Base-by-base conservation (phyloP, 345 rosid genomes). In the Euphorbia lathyris region DNA sequence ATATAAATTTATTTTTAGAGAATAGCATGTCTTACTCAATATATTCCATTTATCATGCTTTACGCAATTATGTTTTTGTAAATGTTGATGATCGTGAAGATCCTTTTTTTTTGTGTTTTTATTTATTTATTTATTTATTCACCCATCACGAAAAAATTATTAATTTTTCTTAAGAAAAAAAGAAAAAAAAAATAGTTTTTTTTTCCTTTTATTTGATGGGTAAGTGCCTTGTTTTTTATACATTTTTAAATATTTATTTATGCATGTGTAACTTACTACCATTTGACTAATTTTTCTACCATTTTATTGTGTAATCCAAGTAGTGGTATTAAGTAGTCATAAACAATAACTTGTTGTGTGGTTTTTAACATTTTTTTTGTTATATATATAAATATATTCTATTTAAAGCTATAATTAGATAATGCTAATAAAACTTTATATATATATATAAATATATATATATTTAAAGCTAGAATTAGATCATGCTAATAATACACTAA, bases 31-130 rank as follows among this genome's bases (percentile, higher is more conserved):
- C 56, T 68, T 29, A 32, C 55, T 36, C 58, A 43, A 57, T 57
- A 52, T 38, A 68, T 68, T 68, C 67, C 73, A 30, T 48, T 64
- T 29, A 61, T 59, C 57, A 47, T 69, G 58, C 73, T 69, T 43
- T 69, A 47, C 66, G 73, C 73, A 20, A 20, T 69, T 48, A 65
- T 50, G 45, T 59, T 43, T 58, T 58, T 47, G 36, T 45, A 4
- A 34, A 22, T 34, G 8, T 17, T 68, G 57, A 48, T 48, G 57
- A 65, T 9, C 4, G 38, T 57, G 50, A 56, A 57, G 64, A 17
- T n/a, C 40, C 26, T 57, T 58, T 58, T 4, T n/a, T 57, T 56
- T 67, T 3, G 43, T 45, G 42, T 63, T 6, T 63, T 12, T 38
- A 11, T 42, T 42, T 48, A 12, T 13, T 3, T 16, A 12, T 16